phyloP scores from a whole-genome alignment of 2,329 filamentous ascomycete species.

The Fusarium sp. region DNA sequence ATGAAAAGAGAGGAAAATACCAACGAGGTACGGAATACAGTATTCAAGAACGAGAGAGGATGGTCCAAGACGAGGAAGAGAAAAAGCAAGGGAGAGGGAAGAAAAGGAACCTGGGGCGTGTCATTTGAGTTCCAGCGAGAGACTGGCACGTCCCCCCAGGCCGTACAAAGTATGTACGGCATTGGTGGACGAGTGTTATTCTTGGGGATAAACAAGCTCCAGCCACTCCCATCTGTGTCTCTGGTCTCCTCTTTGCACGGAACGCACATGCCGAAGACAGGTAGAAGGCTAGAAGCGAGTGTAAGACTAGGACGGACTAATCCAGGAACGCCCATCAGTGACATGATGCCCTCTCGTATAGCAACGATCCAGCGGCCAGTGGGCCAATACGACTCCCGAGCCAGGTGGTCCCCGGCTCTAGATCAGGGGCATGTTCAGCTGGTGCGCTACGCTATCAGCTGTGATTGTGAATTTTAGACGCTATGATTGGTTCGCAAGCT shows the following conservation, averaged over 20 bases:
- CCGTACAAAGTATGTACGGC: conserved; percentile 24
- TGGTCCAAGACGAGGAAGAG: conserved; percentile 12
- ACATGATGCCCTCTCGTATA: conserved; percentile 26
- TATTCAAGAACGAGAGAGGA: conserved; percentile 33
- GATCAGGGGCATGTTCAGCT: conserved; percentile 43
- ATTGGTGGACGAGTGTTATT: conserved; percentile 19
- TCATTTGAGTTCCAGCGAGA: conserved; percentile 27
- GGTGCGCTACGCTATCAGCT: conserved; percentile 26
- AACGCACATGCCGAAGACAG: conserved; percentile 19
- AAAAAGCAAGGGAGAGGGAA: conserved; percentile 28
- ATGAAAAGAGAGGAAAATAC: conserved; percentile 14
- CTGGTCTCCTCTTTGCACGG: not conserved
- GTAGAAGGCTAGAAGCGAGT: not conserved
- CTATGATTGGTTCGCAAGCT: not conserved
- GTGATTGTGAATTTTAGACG: not conserved
- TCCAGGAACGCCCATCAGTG: conserved; percentile 16
- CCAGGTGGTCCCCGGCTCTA: conserved; percentile 29
- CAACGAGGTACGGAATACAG: conserved; percentile 4
- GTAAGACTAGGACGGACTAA: not conserved
- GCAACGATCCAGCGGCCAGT: conserved; percentile 22
- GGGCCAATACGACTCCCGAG: conserved; percentile 21
- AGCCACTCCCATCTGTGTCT: conserved; percentile 3
- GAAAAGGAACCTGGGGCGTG: conserved; percentile 21
- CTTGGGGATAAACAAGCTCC: conserved; percentile 25
- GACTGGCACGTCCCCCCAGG: conserved; percentile 39